These are phyloP conservation scores for Nicotiana attenuata DNA, from an alignment of 257 asterid genomes.

Conservation along the genomic window DNA sequence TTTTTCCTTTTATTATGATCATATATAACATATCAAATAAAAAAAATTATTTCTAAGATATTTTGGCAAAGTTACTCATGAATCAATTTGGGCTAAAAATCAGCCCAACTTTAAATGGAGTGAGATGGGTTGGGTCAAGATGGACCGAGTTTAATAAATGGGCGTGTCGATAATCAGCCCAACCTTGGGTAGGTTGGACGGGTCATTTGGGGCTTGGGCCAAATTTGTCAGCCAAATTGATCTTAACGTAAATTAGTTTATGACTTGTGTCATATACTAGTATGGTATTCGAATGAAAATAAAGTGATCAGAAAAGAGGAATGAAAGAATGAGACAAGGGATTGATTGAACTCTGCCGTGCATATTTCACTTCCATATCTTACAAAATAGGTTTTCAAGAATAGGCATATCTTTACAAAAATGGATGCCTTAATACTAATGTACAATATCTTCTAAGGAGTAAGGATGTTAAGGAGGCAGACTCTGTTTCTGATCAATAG, in stretches of 20 bases:
- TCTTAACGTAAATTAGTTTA: not conserved
- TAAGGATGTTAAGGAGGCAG: constrained; percentile 10
- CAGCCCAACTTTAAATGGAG: too few relatives aligned
- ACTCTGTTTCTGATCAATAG: constrained; percentile 14
- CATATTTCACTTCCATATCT: not conserved
- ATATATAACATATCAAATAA: too few relatives aligned
- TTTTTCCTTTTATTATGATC: too few relatives aligned
- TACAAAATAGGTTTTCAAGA: not conserved
- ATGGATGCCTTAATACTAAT: not conserved
- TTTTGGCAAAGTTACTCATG: too few relatives aligned
- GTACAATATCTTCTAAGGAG: constrained; percentile 10
- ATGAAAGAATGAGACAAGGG: not conserved
- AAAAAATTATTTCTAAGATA: too few relatives aligned
- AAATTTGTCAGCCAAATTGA: too few relatives aligned
- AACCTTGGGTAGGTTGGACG: too few relatives aligned
- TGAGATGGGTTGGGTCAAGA: too few relatives aligned
- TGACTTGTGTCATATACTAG: not conserved
- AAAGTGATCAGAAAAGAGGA: not conserved
- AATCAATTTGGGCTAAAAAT: too few relatives aligned
- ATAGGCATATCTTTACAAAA: not conserved
- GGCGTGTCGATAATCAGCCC: too few relatives aligned
- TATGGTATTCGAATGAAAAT: not conserved
- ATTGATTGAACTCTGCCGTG: not conserved
- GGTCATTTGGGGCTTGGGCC: too few relatives aligned
- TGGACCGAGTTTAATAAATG: too few relatives aligned